Evolutionary conservation across 306 rosid genomes (phyloP).

Genomic region (Macrotyloma uniflorum): DNA sequence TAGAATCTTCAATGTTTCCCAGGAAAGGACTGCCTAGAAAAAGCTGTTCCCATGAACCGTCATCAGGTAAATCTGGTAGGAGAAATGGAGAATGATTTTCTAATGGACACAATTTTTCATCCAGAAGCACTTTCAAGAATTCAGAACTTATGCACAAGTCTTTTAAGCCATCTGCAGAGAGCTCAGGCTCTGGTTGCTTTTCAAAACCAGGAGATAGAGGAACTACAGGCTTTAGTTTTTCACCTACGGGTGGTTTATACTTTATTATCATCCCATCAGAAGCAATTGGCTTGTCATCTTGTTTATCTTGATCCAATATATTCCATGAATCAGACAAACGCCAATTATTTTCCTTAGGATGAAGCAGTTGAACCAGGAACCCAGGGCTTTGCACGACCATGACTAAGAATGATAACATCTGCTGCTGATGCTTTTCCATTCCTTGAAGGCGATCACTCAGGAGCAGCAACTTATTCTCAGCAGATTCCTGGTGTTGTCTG

Average conservation of each 20-base stretch:
- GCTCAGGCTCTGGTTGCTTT: slow-evolving; percentile 48
- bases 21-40: slow-evolving; percentile 58
- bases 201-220: slow-evolving; percentile 40
- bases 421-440: slow-evolving; percentile 94
- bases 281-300: slow-evolving; percentile 47
- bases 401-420: slow-evolving; percentile 91
- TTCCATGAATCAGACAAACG: slow-evolving; percentile 57
- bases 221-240: slow-evolving; percentile 44
- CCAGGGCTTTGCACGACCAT: slow-evolving; percentile 95
- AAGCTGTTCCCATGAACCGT: slow-evolving; percentile 73
- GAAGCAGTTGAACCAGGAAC: slow-evolving; percentile 73
- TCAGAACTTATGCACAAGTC: slow-evolving; percentile 71
- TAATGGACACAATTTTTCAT: slow-evolving; percentile 62
- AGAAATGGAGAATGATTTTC: slow-evolving; percentile 63
- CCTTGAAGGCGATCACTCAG: slow-evolving; percentile 75
- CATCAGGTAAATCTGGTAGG: slow-evolving; percentile 69
- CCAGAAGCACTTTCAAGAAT: slow-evolving; percentile 78
- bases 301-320: slow-evolving; percentile 50
- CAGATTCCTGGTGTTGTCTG: slow-evolving; percentile 78
- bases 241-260: slow-evolving; percentile 67
- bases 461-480: slow-evolving; percentile 64
- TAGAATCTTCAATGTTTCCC: slow-evolving; percentile 49
- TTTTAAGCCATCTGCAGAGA: slow-evolving; percentile 55
- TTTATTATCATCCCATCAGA: slow-evolving; percentile 66
- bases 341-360: slow-evolving; percentile 89